A percentile compares a stretch with the other conserved stretches of the same genome.
phyloP scores from a whole-genome alignment of 768 basidiomycete species.

The Xerocomus brunneocitrinus region DNA sequence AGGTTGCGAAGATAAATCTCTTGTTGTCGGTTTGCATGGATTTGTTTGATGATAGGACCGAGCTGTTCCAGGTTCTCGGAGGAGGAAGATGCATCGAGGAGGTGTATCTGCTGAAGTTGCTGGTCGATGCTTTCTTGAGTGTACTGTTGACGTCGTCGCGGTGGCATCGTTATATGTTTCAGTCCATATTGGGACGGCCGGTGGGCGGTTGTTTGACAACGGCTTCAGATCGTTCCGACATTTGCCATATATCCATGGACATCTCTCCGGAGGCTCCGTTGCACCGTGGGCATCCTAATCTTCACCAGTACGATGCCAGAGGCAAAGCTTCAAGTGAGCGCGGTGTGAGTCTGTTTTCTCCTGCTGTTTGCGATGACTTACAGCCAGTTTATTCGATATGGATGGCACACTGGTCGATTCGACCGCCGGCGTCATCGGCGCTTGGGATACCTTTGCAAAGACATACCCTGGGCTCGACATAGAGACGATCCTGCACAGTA shows the following conservation, averaged over 20 bases:
- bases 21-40: constrained; percentile 83
- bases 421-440: constrained; percentile 74
- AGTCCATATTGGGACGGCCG: constrained; percentile 10
- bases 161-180: constrained; percentile 52
- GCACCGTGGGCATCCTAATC: not conserved
- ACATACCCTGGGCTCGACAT: constrained; percentile 66
- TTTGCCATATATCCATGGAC: not conserved
- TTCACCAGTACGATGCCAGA: constrained; percentile 27
- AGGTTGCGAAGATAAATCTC: constrained; percentile 85
- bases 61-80: constrained; percentile 95
- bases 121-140: constrained; percentile 84
- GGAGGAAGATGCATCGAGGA: constrained; percentile 81
- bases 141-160: constrained; percentile 66
- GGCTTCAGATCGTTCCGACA: constrained; percentile 20
- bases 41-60: constrained; percentile 91
- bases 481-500: constrained; percentile 57
- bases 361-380: not conserved
- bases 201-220: constrained; percentile 37
- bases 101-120: constrained; percentile 87
- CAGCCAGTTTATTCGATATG: constrained; percentile 69
- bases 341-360: constrained; percentile 31
- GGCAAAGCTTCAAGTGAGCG: constrained; percentile 35
- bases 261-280: not conserved
- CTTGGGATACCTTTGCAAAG: constrained; percentile 74
- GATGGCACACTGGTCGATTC: constrained; percentile 82